Base-by-base conservation (phyloP, 2,329 filamentous ascomycete genomes). In the Amylocarpus encephaloides region DNA sequence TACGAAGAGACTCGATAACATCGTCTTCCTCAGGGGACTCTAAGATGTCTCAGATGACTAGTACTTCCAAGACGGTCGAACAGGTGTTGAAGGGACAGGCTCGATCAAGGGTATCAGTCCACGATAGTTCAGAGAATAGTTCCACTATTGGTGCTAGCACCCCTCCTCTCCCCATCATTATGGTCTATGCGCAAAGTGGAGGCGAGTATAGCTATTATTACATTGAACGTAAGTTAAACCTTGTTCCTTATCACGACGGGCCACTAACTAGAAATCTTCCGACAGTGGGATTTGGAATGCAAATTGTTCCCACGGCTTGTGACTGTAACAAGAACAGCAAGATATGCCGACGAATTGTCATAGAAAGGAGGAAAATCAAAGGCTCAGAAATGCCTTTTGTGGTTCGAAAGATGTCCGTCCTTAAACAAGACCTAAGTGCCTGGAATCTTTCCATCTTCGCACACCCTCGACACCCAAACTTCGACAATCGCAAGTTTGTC, bases 171-270 rank as follows among this genome's bases (percentile, higher is more conserved):
- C 50, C 50, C 7, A 35, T 46, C 10, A 38, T 52, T 33, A 34
- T 52, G 35, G 38, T 49, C 1, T 52, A 42, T 46, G 26, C 41
- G 13, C 16, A 44, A 22, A 13, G 43, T 2, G 38, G 30, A 6
- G 46, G 36, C 3, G 29, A 35, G 39, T 49, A 46, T 18, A 43
- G 15, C 29, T 49, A 46, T 16, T 30, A 40, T 5, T 38, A 52
- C 22, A 45, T 52, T 32, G 50, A 52, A 43, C 22, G 50, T 52
- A 46, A 46, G 50, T 46, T 15, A 7, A 10, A 47, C 47, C 15
- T 5, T 26, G 15, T 18, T 34, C 7, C 10, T 16, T 12, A 16
- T 10, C 33, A 22, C 32, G n/a, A 43, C 34, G 12, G 13, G 7
- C 38, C 35, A 2, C 16, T 39, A 26, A 26, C 44, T 35, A 32